Percentiles rank a stretch among this genome's conserved stretches.
These are phyloP conservation scores for Helichrysum umbraculigerum DNA, from an alignment of 129 eudicot species.

Conservation along the genomic window DNA sequence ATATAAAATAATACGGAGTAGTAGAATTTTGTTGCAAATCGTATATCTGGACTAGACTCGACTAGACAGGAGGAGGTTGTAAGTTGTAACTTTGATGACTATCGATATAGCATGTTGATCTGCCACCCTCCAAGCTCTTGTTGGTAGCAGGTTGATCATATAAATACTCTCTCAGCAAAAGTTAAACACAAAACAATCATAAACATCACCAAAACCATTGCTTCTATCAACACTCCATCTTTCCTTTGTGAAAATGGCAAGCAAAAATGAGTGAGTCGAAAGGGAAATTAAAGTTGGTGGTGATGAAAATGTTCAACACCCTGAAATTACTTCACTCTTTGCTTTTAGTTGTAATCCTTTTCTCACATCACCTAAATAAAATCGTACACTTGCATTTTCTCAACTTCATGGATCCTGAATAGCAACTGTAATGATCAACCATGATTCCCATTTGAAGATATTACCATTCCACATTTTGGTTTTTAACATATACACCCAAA, in stretches of 20 bases:
- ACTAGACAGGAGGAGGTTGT: no score
- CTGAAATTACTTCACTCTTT: conserved; percentile 31
- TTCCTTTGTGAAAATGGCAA: conserved; percentile 52
- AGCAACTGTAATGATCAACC: background rate
- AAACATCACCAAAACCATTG: conserved; percentile 57
- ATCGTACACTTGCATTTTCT: background rate
- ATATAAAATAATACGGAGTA: no score
- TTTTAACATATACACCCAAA: background rate
- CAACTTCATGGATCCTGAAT: background rate
- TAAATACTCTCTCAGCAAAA: conserved; percentile 41
- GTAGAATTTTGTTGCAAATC: no score
- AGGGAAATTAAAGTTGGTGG: conserved; percentile 22
- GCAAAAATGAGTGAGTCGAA: conserved; percentile 42
- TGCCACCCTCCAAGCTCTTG: conserved; percentile 38
- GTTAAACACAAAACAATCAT: conserved; percentile 42
- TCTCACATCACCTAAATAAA: background rate
- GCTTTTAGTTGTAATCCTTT: background rate
- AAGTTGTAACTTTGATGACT: no score
- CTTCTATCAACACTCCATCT: conserved; percentile 50
- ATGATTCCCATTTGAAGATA: background rate
- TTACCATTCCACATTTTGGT: background rate
- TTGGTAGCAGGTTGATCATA: conserved; percentile 31
- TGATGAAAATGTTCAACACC: conserved; percentile 57
- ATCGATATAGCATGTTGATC: background rate
- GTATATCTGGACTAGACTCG: no score